phyloP scores from a whole-genome alignment of 129 eudicot species.

The Chrysanthemum makinoi region DNA sequence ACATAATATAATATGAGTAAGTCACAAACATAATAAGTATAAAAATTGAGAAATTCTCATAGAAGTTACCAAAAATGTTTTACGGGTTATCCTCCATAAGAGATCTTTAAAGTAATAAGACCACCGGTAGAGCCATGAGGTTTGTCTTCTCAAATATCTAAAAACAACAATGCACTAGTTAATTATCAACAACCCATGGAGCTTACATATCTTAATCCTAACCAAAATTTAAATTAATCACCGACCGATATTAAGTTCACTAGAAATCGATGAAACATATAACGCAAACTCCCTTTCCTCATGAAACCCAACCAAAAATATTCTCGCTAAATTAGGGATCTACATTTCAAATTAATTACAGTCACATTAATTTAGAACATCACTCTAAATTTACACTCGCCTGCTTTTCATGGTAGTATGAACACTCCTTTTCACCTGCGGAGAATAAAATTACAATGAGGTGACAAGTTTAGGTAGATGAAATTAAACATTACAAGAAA shows the following conservation, averaged over 20 bases:
- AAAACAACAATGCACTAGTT: constrained; percentile 7
- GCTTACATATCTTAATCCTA: background rate
- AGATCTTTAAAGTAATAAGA: constrained; percentile 75
- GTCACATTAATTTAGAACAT: too few relatives aligned
- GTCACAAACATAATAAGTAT: constrained; percentile 13
- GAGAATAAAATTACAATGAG: too few relatives aligned
- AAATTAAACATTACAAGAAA: too few relatives aligned
- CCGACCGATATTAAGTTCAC: constrained; percentile 91
- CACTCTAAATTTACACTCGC: too few relatives aligned
- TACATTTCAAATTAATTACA: constrained; percentile 21
- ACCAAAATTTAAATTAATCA: constrained; percentile 21
- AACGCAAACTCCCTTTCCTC: constrained; percentile 88
- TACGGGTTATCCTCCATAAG: constrained; percentile 90
- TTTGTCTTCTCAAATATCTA: constrained; percentile 93
- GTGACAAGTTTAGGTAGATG: too few relatives aligned
- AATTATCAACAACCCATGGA: constrained; percentile 4
- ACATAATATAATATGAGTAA: background rate
- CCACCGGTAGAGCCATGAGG: constrained; percentile 99
- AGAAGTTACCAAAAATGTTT: constrained; percentile 16
- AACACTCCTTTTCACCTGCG: too few relatives aligned
- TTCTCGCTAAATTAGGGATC: constrained; percentile 85
- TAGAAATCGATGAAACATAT: constrained; percentile 84
- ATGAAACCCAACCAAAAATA: constrained; percentile 73
- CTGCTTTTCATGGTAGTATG: too few relatives aligned
- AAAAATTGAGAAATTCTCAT: background rate